These are phyloP conservation scores for Colletotrichum ledebouriae DNA, from an alignment of 2,329 filamentous ascomycete species.

Conservation along the genomic window DNA sequence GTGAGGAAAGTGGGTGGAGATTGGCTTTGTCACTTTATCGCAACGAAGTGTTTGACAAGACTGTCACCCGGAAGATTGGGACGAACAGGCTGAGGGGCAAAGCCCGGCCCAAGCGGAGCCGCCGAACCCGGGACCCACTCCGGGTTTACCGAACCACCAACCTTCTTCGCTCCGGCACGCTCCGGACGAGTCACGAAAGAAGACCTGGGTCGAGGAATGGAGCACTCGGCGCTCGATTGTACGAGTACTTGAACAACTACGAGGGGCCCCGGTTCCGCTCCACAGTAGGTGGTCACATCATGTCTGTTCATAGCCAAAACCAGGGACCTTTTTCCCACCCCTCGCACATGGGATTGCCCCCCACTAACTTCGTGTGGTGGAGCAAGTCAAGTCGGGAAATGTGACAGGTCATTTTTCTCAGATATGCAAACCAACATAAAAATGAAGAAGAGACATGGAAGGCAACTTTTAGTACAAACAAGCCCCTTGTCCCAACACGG, in stretches of 20 bases:
- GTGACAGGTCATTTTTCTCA: too few species aligned
- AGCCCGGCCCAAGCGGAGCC: constrained; percentile 21
- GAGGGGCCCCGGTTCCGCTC: constrained; percentile 17
- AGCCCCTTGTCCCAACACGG: constrained; percentile 23
- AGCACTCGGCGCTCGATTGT: background rate
- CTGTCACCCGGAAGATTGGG: background rate
- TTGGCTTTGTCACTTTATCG: too few species aligned
- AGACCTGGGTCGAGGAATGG: constrained; percentile 3
- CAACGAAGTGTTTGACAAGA: too few species aligned
- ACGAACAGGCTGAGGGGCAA: background rate
- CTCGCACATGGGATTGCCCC: constrained; percentile 16
- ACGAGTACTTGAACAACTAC: constrained; percentile 18
- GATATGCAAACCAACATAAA: constrained; percentile 20
- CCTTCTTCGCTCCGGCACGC: constrained; percentile 2
- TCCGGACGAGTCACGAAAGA: background rate
- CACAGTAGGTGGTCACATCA: constrained; percentile 38
- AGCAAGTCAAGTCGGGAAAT: background rate
- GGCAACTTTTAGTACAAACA: background rate
- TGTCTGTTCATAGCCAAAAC: constrained; percentile 30
- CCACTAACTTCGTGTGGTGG: constrained; percentile 24
- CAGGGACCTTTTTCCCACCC: constrained; percentile 26
- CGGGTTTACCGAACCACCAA: constrained; percentile 11
- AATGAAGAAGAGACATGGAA: constrained; percentile 15
- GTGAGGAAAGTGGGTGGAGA: too few species aligned
- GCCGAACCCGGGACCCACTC: constrained; percentile 5